Evolutionary conservation across 768 basidiomycete species (phyloP), one percentile per base, ranked within the genome.

Genomic region (Leccinum subtestaceum): DNA sequence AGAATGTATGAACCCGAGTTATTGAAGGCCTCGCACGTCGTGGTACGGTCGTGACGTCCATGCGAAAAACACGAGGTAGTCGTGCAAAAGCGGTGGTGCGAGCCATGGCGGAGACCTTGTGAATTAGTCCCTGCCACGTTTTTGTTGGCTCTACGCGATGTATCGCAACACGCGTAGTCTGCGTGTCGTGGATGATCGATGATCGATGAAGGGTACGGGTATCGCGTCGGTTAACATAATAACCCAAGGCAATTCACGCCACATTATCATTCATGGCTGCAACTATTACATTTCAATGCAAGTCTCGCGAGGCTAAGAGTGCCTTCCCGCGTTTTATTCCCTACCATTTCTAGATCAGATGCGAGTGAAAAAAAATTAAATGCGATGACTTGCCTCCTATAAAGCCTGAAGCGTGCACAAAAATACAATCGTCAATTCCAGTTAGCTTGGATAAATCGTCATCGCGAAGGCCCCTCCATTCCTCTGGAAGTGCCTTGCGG

Each of bases 381-480:
- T 56, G 57, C 32, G 31, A 27, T 38, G 29, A 69, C 83, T 60
- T 62, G 87, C 95, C 95, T 67, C 97, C 97, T 68, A 95, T 98
- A 73, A 99, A 99, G 8, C 97, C 97, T 59, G 89, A 90, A 1
- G 95, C 93, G 75, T 99, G 97, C 25, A 95, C 86, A 68, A 99
- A 99, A 55, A 97, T 84, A 53, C 95, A 82, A 1, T 88, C 93
- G 0, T 84, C 82, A 60, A 98, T 85, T 2, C 93, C 92, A 15
- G 84, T 84, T 7, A 83, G 74, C 63, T 82, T 75, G 50, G 88
- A 89, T 43, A 99, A 77, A 48, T 82, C 81, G 10, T 91, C 89
- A 72, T 98, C 96, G 50, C 97, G 80, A 40, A 94, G 74, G 6
- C 97, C 97, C 61, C 95, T 82, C 97, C 97, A 99, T 62, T 80